Conservation (phyloP, 176 grass and related monocot genomes). For the Puya raimondii region DNA sequence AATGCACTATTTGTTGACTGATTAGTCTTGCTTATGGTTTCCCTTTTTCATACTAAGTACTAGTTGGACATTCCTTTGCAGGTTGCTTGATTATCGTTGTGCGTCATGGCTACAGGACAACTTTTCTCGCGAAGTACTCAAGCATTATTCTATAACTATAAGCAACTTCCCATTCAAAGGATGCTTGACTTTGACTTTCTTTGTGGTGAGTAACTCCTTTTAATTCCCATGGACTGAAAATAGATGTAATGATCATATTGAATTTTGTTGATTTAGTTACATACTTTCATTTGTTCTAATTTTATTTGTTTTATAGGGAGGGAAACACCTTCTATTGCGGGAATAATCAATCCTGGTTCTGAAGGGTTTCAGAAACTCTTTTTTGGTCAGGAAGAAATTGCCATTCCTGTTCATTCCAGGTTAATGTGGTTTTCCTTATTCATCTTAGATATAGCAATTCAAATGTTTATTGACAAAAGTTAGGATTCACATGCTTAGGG, state of each 20-base stretch:
- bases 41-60: neutral
- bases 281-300: neutral
- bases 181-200: slow-evolving; percentile 99
- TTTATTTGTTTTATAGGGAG: slow-evolving; percentile 47
- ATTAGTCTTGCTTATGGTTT: no score
- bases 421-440: slow-evolving; percentile 7
- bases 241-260: neutral
- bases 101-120: slow-evolving; percentile 81
- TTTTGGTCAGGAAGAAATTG: slow-evolving; percentile 99
- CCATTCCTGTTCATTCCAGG: slow-evolving; percentile 93
- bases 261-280: neutral
- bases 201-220: slow-evolving; percentile 43
- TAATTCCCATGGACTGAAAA: slow-evolving; percentile 9
- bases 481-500: no score
- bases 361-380: slow-evolving; percentile 99
- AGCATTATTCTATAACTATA: slow-evolving; percentile 98
- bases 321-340: slow-evolving; percentile 95
- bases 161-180: slow-evolving; percentile 96
- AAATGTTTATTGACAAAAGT: no score
- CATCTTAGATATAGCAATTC: neutral
- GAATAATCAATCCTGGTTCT: slow-evolving; percentile 98
- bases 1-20: neutral
- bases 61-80: neutral
- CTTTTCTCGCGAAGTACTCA: slow-evolving; percentile 86
- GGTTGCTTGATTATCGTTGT: neutral